Evolutionary conservation across 1,284 basidiomycete genomes (phyloP), one percentile per base, ranked within the genome.

Genomic region (Ceratobasidium sp.): DNA sequence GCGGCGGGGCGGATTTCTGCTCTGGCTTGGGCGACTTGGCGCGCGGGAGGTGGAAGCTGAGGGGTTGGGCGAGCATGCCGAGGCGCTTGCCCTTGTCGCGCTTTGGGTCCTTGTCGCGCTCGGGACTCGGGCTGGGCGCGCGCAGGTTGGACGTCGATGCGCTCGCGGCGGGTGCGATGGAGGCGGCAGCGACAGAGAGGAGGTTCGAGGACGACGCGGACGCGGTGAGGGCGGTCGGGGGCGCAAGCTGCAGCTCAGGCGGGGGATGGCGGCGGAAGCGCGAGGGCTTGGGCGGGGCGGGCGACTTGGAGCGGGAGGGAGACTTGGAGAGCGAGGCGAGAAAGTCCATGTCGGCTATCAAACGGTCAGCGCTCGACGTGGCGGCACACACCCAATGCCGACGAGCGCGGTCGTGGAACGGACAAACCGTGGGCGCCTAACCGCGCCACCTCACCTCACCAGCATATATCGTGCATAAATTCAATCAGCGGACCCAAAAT

Each of bases 331-430:
- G 22, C 19, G 46, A 53, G 16, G 64, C 24, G 24, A 68, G 65
- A 41, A 68, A 56, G 51, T 68, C 65, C 65, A 68, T 68, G 39
- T 65, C 63, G 56, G 56, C 56, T 59, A 59, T 59, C 56, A 59
- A 53, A 7, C 16, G 14, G 19, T 49, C 19, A 53, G 51, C 51
- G n/a, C n/a, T 59, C 56, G 56, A 59, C 56, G 56, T 59, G 56
- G 56, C 56, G 56, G 31, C 54, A 34, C 27, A 27, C 24, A 11
- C 29, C 54, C 51, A 11, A 22, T 53, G 13, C 7, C 9, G 22
- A 11, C 7, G n/a, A 53, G 7, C 41, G 41, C 8, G 41, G 9
- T 16, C 41, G 41, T 8, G 8, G 41, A 16, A 8, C 41, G 41
- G 8, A 16, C 41, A 43, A 8, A 43, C 41, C 41, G 16, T 8